phyloP scores from a whole-genome alignment of 257 asterid species.

The Salvia splendens region DNA sequence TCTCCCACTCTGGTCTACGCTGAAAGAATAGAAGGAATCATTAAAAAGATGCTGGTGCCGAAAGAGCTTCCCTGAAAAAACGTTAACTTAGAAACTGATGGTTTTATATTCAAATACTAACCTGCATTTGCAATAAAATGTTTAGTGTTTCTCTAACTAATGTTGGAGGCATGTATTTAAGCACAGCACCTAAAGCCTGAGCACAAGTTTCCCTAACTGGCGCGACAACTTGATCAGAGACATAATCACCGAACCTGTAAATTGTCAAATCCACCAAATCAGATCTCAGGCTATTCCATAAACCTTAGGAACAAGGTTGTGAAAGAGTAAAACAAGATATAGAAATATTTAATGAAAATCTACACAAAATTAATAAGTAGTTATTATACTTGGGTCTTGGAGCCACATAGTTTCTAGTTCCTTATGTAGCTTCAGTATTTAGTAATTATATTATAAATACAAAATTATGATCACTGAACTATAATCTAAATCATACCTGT shows the following conservation, averaged over 20 bases:
- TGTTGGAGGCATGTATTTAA: conserved; percentile 90
- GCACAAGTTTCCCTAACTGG: conserved; percentile 99
- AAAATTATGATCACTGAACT: conserved; percentile 15
- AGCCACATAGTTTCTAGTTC: conserved; percentile 18
- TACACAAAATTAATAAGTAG: background rate
- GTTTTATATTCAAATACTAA: conserved; percentile 40
- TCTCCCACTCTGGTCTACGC: conserved; percentile 99
- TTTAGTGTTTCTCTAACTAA: conserved; percentile 75
- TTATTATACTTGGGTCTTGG: conserved; percentile 14
- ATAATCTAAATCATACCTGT: conserved; percentile 65
- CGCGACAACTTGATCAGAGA: conserved; percentile 99
- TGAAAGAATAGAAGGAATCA: conserved; percentile 68
- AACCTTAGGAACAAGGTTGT: conserved; percentile 1
- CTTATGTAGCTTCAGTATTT: conserved; percentile 24
- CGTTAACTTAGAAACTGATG: conserved; percentile 18
- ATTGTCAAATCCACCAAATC: conserved; percentile 27
- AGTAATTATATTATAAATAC: conserved; percentile 6
- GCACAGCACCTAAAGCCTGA: conserved; percentile 95
- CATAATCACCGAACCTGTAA: conserved; percentile 93
- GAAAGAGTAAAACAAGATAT: conserved; percentile 8
- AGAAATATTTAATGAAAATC: background rate
- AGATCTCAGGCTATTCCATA: conserved; percentile 26
- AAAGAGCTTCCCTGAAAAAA: conserved; percentile 5
- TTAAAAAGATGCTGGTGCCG: conserved; percentile 43
- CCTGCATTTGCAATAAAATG: conserved; percentile 97